Base-by-base conservation (phyloP, 2,329 filamentous ascomycete genomes). In the Aspergillus flavus region DNA sequence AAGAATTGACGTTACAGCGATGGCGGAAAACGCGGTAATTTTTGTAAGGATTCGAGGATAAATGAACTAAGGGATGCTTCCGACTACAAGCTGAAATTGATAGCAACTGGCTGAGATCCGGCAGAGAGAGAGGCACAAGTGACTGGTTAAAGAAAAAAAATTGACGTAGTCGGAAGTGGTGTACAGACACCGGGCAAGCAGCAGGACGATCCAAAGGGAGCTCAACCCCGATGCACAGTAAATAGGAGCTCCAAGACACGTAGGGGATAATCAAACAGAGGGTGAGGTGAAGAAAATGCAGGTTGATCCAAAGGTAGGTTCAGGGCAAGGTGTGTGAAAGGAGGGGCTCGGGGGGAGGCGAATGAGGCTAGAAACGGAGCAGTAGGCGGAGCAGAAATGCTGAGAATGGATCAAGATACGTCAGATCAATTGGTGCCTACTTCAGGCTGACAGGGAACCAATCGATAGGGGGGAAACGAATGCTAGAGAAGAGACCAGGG, bases 331-430 rank as follows among this genome's bases (percentile, higher is more conserved):
- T 55, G 30, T 54, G 52, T n/a, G 52, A 32, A 36, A 55, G 30
- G 52, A 55, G 52, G 52, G 52, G 52, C 52, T 55, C n/a, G 32
- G 36, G 10, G 32, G 52, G 52, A 54, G 62, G 64, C 66, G 61
- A 59, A 66, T 67, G 61, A 53, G 30, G 28, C 45, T 23, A 30
- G 61, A 23, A 53, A 36, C 55, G 21, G 46, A 23, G 30, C 9
- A 34, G 28, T 52, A 34, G 28, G 28, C 21, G 23, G 45, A 48
- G 43, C 32, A 50, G 9, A 39, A 45, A 14, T 41, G 41, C 21
- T 45, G 53, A 26, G 39, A 48, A 43, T 34, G 54, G 2, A 30
- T 30, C 10, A 32, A 36, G 14, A 54, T 55, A 39, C 52, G 52
- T 55, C 52, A 55, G 52, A 55, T 39, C 52, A 23, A 55, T 55